Evolutionary conservation across 768 basidiomycete species (phyloP), one percentile per base, ranked within the genome.

Genomic region (Tephrocybe rancida): DNA sequence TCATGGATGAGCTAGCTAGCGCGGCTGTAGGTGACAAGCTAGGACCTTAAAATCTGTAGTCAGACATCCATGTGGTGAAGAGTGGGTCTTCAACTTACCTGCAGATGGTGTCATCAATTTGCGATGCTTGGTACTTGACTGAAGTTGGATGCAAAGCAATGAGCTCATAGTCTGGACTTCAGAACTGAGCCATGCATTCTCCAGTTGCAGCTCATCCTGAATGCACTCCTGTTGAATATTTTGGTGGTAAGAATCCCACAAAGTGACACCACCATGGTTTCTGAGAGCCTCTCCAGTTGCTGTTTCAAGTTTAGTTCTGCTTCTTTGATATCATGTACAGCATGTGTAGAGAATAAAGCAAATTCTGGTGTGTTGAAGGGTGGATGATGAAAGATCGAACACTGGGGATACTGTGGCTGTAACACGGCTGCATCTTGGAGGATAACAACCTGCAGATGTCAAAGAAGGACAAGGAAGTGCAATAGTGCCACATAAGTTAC

Each of bases 351-450:
- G n/a, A 45, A 44, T 25, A 13, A 7, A 8, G 30, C 21, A 44
- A 67, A 67, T 14, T 44, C 14, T 2, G 11, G 39, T 0, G 55
- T 61, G 45, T 62, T 58, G 41, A 69, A 64, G 1, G 63, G 65
- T 5, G 42, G 21, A 61, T 22, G 37, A 11, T n/a, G 22, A n/a
- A 52, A 68, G 24, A 68, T 27, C 3, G 53, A 42, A 16, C 48
- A 49, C 2, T 48, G 0, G 1, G 66, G 60, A 37, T 62, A 21
- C 0, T 37, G 18, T 0, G 38, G 32, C 38, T 44, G 66, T 2
- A 70, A 53, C 21, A 67, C 37, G 4, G 51, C 51, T 4, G 51
- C n/a, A n/a, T n/a, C n/a, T n/a, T n/a, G n/a, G n/a, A n/a, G n/a
- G n/a, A n/a, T n/a, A n/a, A n/a, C n/a, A n/a, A n/a, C n/a, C n/a